Evolutionary conservation across 1,284 basidiomycete genomes (phyloP).

Genomic region (Agaricales sp.): DNA sequence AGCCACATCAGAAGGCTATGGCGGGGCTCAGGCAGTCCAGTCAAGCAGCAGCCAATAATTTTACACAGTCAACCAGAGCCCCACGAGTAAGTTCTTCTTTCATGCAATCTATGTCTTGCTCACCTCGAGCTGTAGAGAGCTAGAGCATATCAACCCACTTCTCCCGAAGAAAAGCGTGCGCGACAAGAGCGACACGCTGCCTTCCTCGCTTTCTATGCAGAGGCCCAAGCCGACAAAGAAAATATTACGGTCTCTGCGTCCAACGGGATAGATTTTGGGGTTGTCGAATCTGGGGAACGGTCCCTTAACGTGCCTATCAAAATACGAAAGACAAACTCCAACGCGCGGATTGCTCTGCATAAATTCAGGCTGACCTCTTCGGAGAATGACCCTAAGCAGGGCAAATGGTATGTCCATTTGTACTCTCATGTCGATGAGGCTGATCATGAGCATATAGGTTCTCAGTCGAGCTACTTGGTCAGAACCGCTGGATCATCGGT

Average conservation of each 20-base stretch:
- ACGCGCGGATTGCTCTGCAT: constrained; percentile 9
- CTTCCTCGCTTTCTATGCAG: constrained; percentile 14
- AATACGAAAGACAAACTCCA: constrained; percentile 17
- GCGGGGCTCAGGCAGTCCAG: too few species aligned
- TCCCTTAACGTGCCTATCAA: constrained; percentile 13
- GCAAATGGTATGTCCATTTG: background rate
- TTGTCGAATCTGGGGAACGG: constrained; percentile 16
- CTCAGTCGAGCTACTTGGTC: constrained; percentile 8
- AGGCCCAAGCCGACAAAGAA: constrained; percentile 24
- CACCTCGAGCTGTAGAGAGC: too few species aligned
- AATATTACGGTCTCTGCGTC: constrained; percentile 21
- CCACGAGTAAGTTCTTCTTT: background rate
- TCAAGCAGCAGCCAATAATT: background rate
- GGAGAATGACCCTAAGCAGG: background rate
- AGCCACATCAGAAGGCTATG: background rate
- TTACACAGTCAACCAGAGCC: background rate
- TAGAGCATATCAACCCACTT: too few species aligned
- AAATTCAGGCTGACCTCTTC: background rate
- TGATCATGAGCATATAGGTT: constrained; percentile 5
- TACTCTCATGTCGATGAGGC: constrained; percentile 1
- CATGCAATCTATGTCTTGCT: too few species aligned
- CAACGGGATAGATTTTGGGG: constrained; percentile 23
- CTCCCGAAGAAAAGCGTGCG: constrained; percentile 17
- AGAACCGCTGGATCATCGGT: constrained; percentile 10
- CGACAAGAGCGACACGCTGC: constrained; percentile 15